Evolutionary conservation across 2,329 filamentous ascomycete species (phyloP).

Genomic region (Albifimbria verrucaria): DNA sequence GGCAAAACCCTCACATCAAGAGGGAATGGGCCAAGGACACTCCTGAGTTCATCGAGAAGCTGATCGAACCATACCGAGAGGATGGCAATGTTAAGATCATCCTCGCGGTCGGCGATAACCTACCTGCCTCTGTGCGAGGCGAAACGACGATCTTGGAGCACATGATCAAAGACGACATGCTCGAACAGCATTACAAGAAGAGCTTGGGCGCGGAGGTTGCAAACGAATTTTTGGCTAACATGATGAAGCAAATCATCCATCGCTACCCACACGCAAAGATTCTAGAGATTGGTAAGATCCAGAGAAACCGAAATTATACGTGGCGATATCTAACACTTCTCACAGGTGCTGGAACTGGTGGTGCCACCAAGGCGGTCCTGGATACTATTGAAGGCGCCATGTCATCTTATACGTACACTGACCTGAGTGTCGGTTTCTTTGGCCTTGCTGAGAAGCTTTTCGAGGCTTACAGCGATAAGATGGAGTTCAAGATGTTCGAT

Average conservation of each 20-base stretch:
- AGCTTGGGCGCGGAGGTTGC: conserved; percentile 9
- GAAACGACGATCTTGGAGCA: conserved; percentile 28
- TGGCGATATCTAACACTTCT: not conserved
- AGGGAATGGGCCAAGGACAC: conserved; percentile 8
- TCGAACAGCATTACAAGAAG: conserved; percentile 24
- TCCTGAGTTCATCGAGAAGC: conserved; percentile 1
- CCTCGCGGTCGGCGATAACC: conserved; percentile 23
- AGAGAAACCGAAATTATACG: not conserved
- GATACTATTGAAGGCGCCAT: conserved; percentile 18
- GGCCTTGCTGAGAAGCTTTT: conserved; percentile 28
- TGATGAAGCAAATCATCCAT: conserved; percentile 4
- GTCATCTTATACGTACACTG: conserved; percentile 40
- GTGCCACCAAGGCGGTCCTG: conserved; percentile 34
- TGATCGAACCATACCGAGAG: conserved; percentile 9
- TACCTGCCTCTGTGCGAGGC: conserved; percentile 27
- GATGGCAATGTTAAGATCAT: conserved; percentile 21
- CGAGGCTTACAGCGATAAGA: conserved; percentile 9
- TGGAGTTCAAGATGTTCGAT: conserved; percentile 21
- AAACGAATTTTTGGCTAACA: not conserved
- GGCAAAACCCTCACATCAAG: conserved; percentile 11
- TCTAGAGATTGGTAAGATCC: conserved; percentile 4
- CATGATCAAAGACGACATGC: conserved; percentile 24
- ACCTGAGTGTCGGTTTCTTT: conserved; percentile 39
- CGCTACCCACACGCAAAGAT: conserved; percentile 3
- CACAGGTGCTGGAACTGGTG: conserved; percentile 40